These are phyloP conservation scores for Cercospora sp. DNA, from an alignment of 2,329 filamentous ascomycete genomes.

Conservation along the genomic window DNA sequence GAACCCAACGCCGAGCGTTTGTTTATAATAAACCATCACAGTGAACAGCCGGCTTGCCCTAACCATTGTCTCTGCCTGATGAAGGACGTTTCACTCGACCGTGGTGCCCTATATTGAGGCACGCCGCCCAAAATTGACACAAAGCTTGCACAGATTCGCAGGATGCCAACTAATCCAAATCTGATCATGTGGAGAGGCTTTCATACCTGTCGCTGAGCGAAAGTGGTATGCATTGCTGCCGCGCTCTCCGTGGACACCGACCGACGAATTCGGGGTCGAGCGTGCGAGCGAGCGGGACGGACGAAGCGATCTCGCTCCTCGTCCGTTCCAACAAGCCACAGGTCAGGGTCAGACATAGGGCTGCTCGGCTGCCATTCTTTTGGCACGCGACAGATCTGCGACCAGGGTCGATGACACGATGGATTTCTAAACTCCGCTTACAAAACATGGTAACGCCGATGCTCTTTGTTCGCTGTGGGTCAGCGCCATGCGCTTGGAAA, in stretches of 20 bases:
- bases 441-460: conserved; percentile 4
- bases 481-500: neutral
- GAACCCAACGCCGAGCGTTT: neutral
- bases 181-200: neutral
- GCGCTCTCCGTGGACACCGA: conserved; percentile 7
- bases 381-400: conserved; percentile 4
- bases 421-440: conserved; percentile 12
- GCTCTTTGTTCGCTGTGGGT: neutral
- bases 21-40: neutral
- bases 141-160: neutral
- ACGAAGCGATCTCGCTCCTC: neutral
- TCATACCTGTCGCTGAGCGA: neutral
- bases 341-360: neutral
- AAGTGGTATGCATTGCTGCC: neutral
- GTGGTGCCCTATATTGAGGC: neutral
- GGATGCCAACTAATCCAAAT: neutral
- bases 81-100: neutral
- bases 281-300: neutral
- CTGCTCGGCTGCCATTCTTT: neutral
- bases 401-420: neutral
- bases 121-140: neutral
- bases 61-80: neutral
- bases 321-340: neutral
- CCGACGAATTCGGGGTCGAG: neutral
- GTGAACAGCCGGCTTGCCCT: neutral